Conservation (phyloP, 2,329 filamentous ascomycete species). For the Neopestalotiopsis rosae region DNA sequence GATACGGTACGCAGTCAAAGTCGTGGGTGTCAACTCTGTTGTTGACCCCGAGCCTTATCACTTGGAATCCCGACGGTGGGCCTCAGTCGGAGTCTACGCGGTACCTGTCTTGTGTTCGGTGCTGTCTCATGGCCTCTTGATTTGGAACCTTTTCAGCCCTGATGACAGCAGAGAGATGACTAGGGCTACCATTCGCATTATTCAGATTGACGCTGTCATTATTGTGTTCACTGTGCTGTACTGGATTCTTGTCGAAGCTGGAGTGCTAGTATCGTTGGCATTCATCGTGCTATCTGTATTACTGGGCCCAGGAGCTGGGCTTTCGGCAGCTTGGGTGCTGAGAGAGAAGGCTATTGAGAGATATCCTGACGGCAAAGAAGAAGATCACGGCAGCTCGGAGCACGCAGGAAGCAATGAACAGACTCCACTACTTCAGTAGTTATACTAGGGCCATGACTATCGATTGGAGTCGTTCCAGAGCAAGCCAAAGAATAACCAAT, state of each 20-base stretch:
- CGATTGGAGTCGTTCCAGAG: neutral
- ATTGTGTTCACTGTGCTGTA: conserved; percentile 55
- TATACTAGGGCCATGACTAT: neutral
- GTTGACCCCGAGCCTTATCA: conserved; percentile 41
- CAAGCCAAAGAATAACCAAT: neutral
- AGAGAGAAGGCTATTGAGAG: conserved; percentile 28
- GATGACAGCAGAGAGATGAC: conserved; percentile 58
- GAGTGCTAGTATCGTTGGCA: conserved; percentile 41
- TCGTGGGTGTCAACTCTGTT: conserved; percentile 29
- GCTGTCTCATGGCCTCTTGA: conserved; percentile 46
- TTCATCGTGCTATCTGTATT: conserved; percentile 33
- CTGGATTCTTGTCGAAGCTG: conserved; percentile 58
- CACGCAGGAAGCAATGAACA: conserved; percentile 14
- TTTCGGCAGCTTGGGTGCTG: conserved; percentile 34
- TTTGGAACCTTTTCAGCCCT: conserved; percentile 43
- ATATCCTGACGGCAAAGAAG: conserved; percentile 15
- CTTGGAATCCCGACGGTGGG: conserved; percentile 47
- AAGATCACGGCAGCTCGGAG: neutral
- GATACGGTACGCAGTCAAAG: conserved; percentile 42
- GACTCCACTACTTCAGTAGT: conserved; percentile 16
- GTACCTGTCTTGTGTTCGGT: conserved; percentile 50
- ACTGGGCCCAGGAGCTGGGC: conserved; percentile 42
- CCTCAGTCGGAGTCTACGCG: conserved; percentile 48
- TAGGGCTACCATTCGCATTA: conserved; percentile 48
- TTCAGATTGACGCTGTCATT: conserved; percentile 53